Evolutionary conservation across 2,329 filamentous ascomycete species (phyloP).

Genomic region (Plenodomus tracheiphilus): DNA sequence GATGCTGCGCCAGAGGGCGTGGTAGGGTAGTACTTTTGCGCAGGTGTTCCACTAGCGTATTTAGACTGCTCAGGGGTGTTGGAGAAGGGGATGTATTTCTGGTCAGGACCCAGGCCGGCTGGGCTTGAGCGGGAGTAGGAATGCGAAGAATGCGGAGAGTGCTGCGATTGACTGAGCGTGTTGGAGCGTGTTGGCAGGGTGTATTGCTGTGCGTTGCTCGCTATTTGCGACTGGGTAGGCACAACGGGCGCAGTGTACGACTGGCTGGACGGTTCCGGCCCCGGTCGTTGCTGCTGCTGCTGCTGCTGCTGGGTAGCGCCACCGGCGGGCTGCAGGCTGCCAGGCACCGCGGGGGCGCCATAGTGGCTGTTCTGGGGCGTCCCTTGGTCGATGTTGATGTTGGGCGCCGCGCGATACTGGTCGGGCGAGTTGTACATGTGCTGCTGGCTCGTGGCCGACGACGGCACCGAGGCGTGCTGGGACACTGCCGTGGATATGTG

Average conservation of each 20-base stretch:
- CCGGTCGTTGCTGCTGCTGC: slow-evolving; percentile 17
- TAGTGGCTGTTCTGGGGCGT: slow-evolving; percentile 53
- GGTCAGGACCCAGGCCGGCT: slow-evolving; percentile 61
- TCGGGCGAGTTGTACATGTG: slow-evolving; percentile 54
- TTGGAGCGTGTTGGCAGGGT: slow-evolving; percentile 68
- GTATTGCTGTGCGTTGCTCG: slow-evolving; percentile 62
- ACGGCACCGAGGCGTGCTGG: slow-evolving; percentile 39
- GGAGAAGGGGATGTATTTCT: slow-evolving; percentile 65
- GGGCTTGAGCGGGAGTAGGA: slow-evolving; percentile 86
- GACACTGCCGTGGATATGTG: slow-evolving; percentile 52
- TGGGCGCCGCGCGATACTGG: slow-evolving; percentile 55
- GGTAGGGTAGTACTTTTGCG: slow-evolving; percentile 62
- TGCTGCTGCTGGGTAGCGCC: slow-evolving; percentile 34
- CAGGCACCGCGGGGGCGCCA: slow-evolving; percentile 55
- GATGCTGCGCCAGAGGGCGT: slow-evolving; percentile 64
- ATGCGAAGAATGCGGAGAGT: slow-evolving; percentile 36
- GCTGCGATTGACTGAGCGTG: slow-evolving; percentile 60
- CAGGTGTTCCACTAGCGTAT: slow-evolving; percentile 45
- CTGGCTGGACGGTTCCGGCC: slow-evolving; percentile 55
- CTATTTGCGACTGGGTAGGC: slow-evolving; percentile 57
- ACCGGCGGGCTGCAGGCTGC: slow-evolving; percentile 60
- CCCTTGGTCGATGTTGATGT: slow-evolving; percentile 65
- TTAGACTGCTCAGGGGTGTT: slow-evolving; percentile 65
- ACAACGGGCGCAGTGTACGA: slow-evolving; percentile 62
- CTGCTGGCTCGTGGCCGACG: slow-evolving; percentile 39